phyloP scores from a whole-genome alignment of 108 stramenopile genomes.

The Skeletonema costatum region DNA sequence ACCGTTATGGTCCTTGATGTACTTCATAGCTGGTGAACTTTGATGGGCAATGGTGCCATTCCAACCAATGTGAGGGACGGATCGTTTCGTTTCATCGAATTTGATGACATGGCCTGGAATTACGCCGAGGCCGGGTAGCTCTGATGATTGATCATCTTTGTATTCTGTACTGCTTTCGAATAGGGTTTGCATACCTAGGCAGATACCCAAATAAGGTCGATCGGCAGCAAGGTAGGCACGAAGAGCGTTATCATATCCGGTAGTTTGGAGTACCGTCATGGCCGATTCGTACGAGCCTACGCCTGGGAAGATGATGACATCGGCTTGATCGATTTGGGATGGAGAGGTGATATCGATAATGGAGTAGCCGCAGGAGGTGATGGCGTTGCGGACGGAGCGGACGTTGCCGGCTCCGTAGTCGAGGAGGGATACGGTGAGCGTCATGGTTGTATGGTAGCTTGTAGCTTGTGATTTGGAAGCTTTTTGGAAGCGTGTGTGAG shows the following conservation, averaged over 20 bases:
- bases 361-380: conserved; percentile 81
- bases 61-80: conserved; percentile 98
- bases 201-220: conserved; percentile 96
- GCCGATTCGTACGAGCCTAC: conserved; percentile 89
- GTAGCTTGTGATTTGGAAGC: neutral
- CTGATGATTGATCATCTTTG: conserved; percentile 22
- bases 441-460: neutral
- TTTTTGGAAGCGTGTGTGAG: neutral
- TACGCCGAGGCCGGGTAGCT: conserved; percentile 82
- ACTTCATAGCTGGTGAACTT: conserved; percentile 69
- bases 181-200: conserved; percentile 98
- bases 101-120: conserved; percentile 90
- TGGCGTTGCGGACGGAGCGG: conserved; percentile 92
- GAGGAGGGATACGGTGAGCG: conserved; percentile 84
- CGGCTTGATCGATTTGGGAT: conserved; percentile 81
- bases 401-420: conserved; percentile 99
- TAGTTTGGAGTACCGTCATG: conserved; percentile 67
- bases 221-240: conserved; percentile 74
- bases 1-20: conserved; percentile 53
- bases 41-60: conserved; percentile 90
- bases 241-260: conserved; percentile 86
- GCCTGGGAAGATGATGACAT: conserved; percentile 95
- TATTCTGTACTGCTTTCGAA: conserved; percentile 94
- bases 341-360: conserved; percentile 83
- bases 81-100: conserved; percentile 74